Conservation (phyloP, 78 protist species). For the Cavenderia fasciculata region DNA sequence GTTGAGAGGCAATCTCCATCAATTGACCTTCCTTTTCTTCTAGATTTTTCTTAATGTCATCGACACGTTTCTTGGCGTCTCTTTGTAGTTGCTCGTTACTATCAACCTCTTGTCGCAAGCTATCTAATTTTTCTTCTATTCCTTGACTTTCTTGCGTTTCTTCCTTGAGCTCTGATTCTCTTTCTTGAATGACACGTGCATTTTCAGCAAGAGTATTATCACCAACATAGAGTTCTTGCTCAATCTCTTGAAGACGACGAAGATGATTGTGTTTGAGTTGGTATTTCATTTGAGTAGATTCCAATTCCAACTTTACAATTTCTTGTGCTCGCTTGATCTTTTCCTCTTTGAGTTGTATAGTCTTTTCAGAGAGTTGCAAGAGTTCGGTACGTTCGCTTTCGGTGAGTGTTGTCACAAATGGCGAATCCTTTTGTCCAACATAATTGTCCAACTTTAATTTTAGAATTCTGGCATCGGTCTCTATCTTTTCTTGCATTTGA, state of each 20-base stretch:
- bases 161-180: conserved; percentile 27
- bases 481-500: background rate
- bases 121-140: background rate
- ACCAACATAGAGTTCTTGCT: background rate
- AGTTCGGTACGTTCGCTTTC: conserved; percentile 33
- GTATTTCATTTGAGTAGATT: conserved; percentile 4
- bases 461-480: background rate
- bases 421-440: conserved; percentile 14
- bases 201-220: background rate
- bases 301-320: background rate
- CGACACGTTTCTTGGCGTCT: no score
- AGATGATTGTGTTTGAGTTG: conserved; percentile 33
- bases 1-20: background rate
- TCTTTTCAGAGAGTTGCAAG: background rate
- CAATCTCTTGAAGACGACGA: conserved; percentile 21
- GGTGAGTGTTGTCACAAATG: conserved; percentile 19
- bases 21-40: background rate
- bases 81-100: no score
- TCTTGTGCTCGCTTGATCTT: background rate
- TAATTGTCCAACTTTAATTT: conserved; percentile 1
- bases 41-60: no score
- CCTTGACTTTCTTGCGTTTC: conserved; percentile 9
- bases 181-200: background rate
- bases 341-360: conserved; percentile 26
- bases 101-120: no score